Evolutionary conservation across 148 eudicot genomes (phyloP).

Genomic region (Rhododendron henanense): DNA sequence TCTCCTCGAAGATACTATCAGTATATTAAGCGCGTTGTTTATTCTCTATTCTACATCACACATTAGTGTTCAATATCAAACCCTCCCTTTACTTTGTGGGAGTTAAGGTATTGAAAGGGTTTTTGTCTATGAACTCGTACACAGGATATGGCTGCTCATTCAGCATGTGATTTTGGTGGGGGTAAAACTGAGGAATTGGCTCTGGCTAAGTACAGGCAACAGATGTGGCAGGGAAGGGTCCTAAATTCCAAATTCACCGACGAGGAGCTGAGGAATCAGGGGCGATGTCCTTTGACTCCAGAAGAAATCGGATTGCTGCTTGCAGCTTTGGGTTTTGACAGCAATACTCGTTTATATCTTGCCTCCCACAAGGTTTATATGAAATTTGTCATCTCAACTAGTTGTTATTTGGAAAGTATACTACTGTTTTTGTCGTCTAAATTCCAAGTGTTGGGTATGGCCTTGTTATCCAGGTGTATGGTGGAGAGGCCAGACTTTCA

Average conservation of each 20-base stretch:
- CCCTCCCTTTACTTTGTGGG: background rate
- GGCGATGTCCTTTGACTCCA: conserved; percentile 96
- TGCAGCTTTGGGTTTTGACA: conserved; percentile 93
- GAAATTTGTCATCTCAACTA: background rate
- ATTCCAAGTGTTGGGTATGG: background rate
- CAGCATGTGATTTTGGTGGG: conserved; percentile 98
- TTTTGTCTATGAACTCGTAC: background rate
- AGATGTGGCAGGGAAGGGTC: conserved; percentile 93
- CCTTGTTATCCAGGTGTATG: conserved; percentile 53
- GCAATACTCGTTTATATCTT: conserved; percentile 81
- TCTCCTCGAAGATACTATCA: background rate
- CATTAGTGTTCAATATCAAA: background rate
- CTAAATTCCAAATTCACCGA: conserved; percentile 92
- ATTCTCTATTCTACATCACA: background rate
- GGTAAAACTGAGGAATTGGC: conserved; percentile 93
- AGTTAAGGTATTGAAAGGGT: background rate
- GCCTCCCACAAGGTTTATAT: conserved; percentile 87
- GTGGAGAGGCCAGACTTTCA: conserved; percentile 84
- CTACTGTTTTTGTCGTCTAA: background rate
- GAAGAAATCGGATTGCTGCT: conserved; percentile 92
- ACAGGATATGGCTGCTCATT: conserved; percentile 99
- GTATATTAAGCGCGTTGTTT: background rate
- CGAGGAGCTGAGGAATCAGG: conserved; percentile 86
- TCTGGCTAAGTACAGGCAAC: conserved; percentile 84
- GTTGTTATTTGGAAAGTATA: background rate